Percentiles rank a stretch among this genome's conserved stretches.
phyloP scores from a whole-genome alignment of 495 filamentous ascomycete genomes.

The Penicillium daleae region DNA sequence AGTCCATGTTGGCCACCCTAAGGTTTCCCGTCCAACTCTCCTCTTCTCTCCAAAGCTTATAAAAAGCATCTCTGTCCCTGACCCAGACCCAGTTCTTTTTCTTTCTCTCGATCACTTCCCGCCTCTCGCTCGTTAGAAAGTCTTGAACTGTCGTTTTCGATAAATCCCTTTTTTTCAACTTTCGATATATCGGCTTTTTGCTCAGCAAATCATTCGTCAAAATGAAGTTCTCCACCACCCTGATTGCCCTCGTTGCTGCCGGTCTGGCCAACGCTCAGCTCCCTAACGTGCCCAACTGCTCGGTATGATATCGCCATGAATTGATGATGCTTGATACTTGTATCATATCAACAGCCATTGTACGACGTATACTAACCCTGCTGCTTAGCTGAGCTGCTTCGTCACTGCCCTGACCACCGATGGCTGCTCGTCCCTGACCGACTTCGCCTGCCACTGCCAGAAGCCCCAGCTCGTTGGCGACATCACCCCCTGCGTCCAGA shows the following conservation, averaged over 20 bases:
- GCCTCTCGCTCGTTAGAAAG: conserved; percentile 28
- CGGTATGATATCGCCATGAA: conserved; percentile 34
- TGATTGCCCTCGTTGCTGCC: conserved; percentile 42
- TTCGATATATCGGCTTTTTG: conserved; percentile 1
- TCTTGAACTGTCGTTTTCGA: conserved; percentile 34
- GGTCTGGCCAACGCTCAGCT: conserved; percentile 46
- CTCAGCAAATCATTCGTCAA: conserved; percentile 23
- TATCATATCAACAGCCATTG: neutral
- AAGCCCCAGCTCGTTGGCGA: conserved; percentile 43
- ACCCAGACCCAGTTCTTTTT: conserved; percentile 7
- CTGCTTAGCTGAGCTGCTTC: conserved; percentile 49
- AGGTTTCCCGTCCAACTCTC: neutral
- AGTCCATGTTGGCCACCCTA: neutral
- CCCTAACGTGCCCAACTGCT: conserved; percentile 47
- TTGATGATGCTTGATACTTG: neutral
- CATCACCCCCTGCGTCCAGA: conserved; percentile 51
- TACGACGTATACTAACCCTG: conserved; percentile 2
- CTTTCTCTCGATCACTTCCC: conserved; percentile 15
- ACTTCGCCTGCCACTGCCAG: conserved; percentile 58
- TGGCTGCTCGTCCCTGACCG: conserved; percentile 47
- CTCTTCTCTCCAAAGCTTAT: conserved; percentile 25
- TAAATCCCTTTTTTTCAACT: conserved; percentile 6
- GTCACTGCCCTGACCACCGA: conserved; percentile 42
- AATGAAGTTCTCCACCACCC: conserved; percentile 45
- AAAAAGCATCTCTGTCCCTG: conserved; percentile 21